Evolutionary conservation across 2,329 filamentous ascomycete species (phyloP).

Genomic region (Metarhizium anisopliae): DNA sequence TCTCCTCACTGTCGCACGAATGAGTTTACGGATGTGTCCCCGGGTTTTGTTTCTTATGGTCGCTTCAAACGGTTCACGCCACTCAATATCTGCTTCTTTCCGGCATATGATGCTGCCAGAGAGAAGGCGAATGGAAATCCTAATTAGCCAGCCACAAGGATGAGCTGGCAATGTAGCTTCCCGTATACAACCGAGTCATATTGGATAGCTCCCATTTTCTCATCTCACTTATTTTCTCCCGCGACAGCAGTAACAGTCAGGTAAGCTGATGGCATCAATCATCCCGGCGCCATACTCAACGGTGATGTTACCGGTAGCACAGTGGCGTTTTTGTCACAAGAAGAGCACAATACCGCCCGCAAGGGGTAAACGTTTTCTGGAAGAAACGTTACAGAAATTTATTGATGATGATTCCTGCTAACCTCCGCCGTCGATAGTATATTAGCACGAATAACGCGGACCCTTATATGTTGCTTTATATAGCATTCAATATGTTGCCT

Average conservation of each 20-base stretch:
- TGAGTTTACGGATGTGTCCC: background rate
- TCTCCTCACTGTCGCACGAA: background rate
- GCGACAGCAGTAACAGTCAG: background rate
- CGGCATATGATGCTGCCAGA: background rate
- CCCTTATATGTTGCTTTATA: background rate
- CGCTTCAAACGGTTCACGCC: background rate
- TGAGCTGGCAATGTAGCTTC: slow-evolving; percentile 5
- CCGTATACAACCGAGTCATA: background rate
- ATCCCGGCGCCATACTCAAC: background rate
- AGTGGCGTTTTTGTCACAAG: background rate
- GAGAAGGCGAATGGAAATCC: background rate
- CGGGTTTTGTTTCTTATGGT: background rate
- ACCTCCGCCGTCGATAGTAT: too few species aligned
- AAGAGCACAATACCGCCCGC: background rate
- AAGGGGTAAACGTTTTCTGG: background rate
- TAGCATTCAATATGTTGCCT: background rate
- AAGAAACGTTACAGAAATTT: background rate
- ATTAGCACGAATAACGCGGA: too few species aligned
- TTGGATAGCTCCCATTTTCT: background rate
- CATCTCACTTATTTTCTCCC: background rate
- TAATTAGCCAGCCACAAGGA: background rate
- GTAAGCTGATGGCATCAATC: background rate
- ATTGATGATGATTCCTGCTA: background rate
- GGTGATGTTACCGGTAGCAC: slow-evolving; percentile 2
- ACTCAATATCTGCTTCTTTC: background rate